Percentiles rank a stretch among this genome's conserved stretches.
Conservation (phyloP, 2,329 filamentous ascomycete genomes). For the Alternaria sp. region DNA sequence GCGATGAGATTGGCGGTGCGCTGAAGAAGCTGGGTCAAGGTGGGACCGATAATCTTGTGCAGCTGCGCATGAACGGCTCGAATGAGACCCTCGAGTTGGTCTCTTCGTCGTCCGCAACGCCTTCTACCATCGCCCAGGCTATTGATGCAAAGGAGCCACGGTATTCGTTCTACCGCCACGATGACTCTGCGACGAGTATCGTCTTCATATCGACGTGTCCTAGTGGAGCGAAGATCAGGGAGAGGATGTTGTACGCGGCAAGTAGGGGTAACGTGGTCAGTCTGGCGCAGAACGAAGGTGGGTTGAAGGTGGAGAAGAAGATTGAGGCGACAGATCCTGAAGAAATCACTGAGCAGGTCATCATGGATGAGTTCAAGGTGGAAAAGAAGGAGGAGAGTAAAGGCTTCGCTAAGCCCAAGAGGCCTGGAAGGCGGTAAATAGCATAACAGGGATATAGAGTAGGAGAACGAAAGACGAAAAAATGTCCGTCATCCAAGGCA, state of each 20-base stretch:
- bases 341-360: conserved; percentile 73
- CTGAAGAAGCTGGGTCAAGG: conserved; percentile 66
- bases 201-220: conserved; percentile 88
- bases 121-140: conserved; percentile 64
- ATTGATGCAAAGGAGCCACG: conserved; percentile 76
- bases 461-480: background rate
- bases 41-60: conserved; percentile 61
- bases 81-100: conserved; percentile 75
- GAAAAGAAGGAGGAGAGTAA: conserved; percentile 73
- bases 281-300: conserved; percentile 71
- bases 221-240: conserved; percentile 75
- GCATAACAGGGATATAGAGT: background rate
- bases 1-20: conserved; percentile 70
- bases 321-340: conserved; percentile 70
- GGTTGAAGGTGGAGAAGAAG: conserved; percentile 73
- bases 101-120: conserved; percentile 60
- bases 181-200: conserved; percentile 64
- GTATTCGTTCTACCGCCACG: conserved; percentile 79
- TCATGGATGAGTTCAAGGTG: conserved; percentile 73
- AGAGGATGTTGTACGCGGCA: conserved; percentile 83
- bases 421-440: conserved; percentile 68
- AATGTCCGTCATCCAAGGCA: background rate
- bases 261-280: conserved; percentile 67
- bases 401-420: conserved; percentile 79
- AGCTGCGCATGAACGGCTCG: conserved; percentile 76